Conservation (phyloP, 208 protist genomes). For the Trypanosoma melophagium region DNA sequence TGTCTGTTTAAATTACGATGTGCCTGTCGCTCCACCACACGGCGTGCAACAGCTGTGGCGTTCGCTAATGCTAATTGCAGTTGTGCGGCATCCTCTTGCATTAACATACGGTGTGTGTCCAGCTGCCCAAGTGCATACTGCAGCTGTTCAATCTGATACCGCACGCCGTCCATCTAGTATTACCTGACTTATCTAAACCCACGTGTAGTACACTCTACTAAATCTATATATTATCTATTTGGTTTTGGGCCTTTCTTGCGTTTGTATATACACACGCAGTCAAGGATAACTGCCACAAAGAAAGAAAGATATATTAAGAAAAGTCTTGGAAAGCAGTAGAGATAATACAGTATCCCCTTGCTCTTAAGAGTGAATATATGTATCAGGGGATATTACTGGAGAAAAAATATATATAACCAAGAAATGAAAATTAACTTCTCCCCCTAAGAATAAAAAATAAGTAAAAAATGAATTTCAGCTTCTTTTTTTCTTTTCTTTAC, state of each 20-base stretch:
- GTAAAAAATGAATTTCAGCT: neutral
- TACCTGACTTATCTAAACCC: too few relatives aligned
- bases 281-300: neutral
- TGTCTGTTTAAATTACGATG: neutral
- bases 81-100: slow-evolving; percentile 35
- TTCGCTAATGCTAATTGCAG: slow-evolving; percentile 47
- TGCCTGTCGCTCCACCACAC: slow-evolving; percentile 28
- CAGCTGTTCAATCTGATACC: slow-evolving; percentile 47
- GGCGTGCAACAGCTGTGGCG: slow-evolving; percentile 45
- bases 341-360: neutral
- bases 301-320: neutral
- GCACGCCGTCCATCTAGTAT: slow-evolving; percentile 40
- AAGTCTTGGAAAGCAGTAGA: neutral
- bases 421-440: neutral
- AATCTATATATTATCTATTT: neutral
- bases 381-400: too few relatives aligned
- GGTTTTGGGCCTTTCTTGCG: neutral
- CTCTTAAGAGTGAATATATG: neutral
- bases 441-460: neutral
- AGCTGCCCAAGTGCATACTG: slow-evolving; percentile 33
- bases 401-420: neutral
- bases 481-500: too few relatives aligned
- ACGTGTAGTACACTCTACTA: neutral
- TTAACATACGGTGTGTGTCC: slow-evolving; percentile 24
- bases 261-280: too few relatives aligned